Conservation (phyloP, 148 eudicot species). For the Rheum nobile region DNA sequence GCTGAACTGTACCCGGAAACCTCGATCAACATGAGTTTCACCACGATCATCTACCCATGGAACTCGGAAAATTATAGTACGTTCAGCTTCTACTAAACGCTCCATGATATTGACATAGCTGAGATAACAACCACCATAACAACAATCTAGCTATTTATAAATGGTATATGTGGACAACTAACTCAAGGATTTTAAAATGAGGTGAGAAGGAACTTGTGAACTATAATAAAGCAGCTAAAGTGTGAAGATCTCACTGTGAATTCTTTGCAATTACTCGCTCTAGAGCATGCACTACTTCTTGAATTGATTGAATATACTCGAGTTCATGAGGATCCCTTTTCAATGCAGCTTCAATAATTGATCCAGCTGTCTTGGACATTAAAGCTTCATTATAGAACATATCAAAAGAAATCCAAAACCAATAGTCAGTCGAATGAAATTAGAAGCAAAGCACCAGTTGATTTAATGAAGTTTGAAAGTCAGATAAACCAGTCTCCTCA, state of each 20-base stretch:
- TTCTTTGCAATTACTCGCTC: conserved; percentile 95
- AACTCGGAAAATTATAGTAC: conserved; percentile 80
- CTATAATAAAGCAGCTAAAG: background rate
- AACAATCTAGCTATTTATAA: background rate
- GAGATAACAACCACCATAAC: conserved; percentile 16
- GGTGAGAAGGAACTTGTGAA: background rate
- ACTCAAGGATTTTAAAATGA: background rate
- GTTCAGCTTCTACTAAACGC: conserved; percentile 93
- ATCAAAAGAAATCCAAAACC: background rate
- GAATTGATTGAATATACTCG: conserved; percentile 88
- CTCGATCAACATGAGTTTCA: conserved; percentile 90
- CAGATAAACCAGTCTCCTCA: background rate
- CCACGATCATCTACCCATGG: conserved; percentile 99
- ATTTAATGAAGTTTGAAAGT: background rate
- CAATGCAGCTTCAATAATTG: conserved; percentile 87
- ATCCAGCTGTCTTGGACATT: conserved; percentile 98
- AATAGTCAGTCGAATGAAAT: background rate
- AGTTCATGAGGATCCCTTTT: conserved; percentile 95
- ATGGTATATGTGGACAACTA: background rate
- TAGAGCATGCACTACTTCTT: conserved; percentile 80
- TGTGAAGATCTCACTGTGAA: conserved; percentile 51
- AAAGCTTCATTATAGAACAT: conserved; percentile 34
- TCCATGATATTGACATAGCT: conserved; percentile 95
- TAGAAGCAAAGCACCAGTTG: background rate
- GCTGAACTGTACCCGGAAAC: conserved; percentile 87